phyloP scores from a whole-genome alignment of 1,139 yeast genomes.

The Meyerozyma elateridarum region DNA sequence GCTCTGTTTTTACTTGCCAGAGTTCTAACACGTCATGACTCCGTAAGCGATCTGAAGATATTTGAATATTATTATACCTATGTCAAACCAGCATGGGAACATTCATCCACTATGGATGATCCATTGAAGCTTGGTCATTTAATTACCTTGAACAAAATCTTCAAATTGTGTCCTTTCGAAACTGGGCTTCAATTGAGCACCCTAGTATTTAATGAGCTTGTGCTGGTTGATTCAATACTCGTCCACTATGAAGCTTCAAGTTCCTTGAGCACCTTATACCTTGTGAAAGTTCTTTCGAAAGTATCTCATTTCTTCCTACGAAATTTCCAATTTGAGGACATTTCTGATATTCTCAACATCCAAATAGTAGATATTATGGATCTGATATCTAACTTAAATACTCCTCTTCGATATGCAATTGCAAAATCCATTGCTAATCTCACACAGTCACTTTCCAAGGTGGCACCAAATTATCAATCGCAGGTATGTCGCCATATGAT shows the following conservation, averaged over 20 bases:
- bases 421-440: conserved; percentile 33
- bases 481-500: no score
- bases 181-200: not conserved
- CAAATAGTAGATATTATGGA: conserved; percentile 27
- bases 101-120: conserved; percentile 7
- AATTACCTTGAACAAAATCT: conserved; percentile 3
- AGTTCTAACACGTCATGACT: conserved; percentile 32
- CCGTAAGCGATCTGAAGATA: not conserved
- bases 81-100: conserved; percentile 1
- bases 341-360: conserved; percentile 25
- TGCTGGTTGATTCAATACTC: conserved; percentile 11
- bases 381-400: conserved; percentile 24
- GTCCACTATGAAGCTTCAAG: conserved; percentile 11
- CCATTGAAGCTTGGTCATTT: conserved; percentile 19
- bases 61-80: not conserved
- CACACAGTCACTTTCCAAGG: conserved; percentile 15
- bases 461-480: conserved; percentile 32
- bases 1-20: conserved; percentile 36
- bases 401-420: conserved; percentile 29
- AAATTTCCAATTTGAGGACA: conserved; percentile 14
- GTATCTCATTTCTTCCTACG: conserved; percentile 18
- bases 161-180: not conserved
- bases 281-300: conserved; percentile 33
- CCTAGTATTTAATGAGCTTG: not conserved
- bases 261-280: conserved; percentile 23